These are phyloP conservation scores for Phytophthora rubi DNA, from an alignment of 352 stramenopile genomes.

Conservation along the genomic window DNA sequence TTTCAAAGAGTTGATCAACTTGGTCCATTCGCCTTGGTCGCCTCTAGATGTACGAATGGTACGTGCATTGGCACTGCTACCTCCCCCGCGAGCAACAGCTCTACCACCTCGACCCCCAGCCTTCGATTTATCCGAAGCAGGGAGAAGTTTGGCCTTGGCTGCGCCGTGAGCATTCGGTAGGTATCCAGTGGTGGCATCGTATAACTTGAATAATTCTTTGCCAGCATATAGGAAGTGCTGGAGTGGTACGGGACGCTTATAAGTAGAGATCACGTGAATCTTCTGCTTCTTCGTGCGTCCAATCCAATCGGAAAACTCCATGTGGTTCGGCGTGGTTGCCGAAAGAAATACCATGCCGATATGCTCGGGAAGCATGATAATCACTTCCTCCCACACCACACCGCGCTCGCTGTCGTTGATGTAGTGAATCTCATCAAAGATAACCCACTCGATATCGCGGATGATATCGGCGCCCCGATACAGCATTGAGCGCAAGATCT, in stretches of 20 bases:
- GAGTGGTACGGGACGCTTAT: conserved; percentile 96
- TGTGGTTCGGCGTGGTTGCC: conserved; percentile 98
- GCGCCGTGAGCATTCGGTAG: conserved; percentile 60
- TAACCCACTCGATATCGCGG: conserved; percentile 98
- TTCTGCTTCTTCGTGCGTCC: conserved; percentile 95
- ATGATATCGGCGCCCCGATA: conserved; percentile 97
- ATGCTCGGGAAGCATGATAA: conserved; percentile 98
- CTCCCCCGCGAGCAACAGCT: conserved; percentile 38
- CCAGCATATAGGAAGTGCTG: conserved; percentile 96
- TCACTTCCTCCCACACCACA: conserved; percentile 98
- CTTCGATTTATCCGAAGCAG: conserved; percentile 62
- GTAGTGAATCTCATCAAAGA: conserved; percentile 98
- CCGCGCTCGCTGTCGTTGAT: conserved; percentile 98
- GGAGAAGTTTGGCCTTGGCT: conserved; percentile 73
- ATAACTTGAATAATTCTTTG: conserved; percentile 93
- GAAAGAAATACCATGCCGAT: conserved; percentile 99
- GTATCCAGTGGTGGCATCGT: conserved; percentile 60
- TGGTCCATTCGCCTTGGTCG: conserved; percentile 89
- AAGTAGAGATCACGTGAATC: conserved; percentile 98
- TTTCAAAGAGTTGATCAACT: conserved; percentile 85
- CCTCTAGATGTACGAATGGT: conserved; percentile 67
- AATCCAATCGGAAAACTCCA: conserved; percentile 99
- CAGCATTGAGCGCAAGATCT: conserved; percentile 97
- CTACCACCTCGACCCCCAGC: conserved; percentile 40
- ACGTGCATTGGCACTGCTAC: conserved; percentile 48